These are phyloP conservation scores for Anthracocystis walkeri DNA, from an alignment of 1,284 basidiomycete species.

Conservation along the genomic window DNA sequence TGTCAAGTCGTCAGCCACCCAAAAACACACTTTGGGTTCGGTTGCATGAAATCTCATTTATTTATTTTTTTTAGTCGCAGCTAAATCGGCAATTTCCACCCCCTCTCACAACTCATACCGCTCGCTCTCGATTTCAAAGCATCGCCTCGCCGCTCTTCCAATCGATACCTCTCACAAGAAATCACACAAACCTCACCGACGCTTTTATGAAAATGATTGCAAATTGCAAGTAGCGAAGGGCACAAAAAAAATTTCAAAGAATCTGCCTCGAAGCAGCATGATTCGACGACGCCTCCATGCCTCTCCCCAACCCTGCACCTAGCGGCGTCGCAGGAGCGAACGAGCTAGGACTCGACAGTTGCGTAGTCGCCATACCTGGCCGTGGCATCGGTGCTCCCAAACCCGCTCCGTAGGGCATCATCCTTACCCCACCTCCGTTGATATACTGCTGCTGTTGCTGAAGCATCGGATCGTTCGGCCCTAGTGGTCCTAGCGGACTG, in stretches of 20 bases:
- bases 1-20: too few species aligned
- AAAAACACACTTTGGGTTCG: too few species aligned
- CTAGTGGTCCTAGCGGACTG: slow-evolving; percentile 35
- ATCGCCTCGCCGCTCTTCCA: neutral
- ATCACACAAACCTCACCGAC: too few species aligned
- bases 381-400: slow-evolving; percentile 37
- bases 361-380: slow-evolving; percentile 26
- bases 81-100: too few species aligned
- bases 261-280: slow-evolving; percentile 28
- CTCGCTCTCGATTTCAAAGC: too few species aligned
- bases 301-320: slow-evolving; percentile 28
- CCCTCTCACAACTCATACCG: too few species aligned
- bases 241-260: slow-evolving; percentile 9
- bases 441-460: slow-evolving; percentile 18
- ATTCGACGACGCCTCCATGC: slow-evolving; percentile 13
- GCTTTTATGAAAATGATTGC: too few species aligned
- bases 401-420: slow-evolving; percentile 32
- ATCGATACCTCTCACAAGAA: neutral
- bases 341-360: slow-evolving; percentile 29
- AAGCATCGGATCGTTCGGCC: slow-evolving; percentile 28
- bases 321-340: slow-evolving; percentile 32
- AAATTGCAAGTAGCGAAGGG: too few species aligned
- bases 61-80: too few species aligned
- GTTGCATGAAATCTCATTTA: too few species aligned
- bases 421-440: slow-evolving; percentile 15